Evolutionary conservation across 192 early-diverging fungal species (phyloP).

Genomic region (Coemansia sp.): DNA sequence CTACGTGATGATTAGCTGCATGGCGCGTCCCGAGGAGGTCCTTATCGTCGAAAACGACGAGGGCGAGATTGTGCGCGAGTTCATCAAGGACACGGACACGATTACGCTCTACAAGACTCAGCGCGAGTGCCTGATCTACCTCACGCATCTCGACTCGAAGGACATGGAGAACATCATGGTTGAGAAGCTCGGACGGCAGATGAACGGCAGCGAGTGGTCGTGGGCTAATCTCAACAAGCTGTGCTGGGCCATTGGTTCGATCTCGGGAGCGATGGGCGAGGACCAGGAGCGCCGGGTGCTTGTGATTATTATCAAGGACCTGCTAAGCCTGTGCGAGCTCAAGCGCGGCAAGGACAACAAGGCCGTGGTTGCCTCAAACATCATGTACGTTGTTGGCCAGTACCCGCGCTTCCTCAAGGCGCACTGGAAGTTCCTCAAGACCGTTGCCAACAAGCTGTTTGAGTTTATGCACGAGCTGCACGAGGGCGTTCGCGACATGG

Average conservation of each 20-base stretch:
- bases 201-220: slow-evolving; percentile 96
- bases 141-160: slow-evolving; percentile 90
- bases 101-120: slow-evolving; percentile 98
- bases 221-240: slow-evolving; percentile 98
- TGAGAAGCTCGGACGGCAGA: slow-evolving; percentile 87
- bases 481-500: slow-evolving; percentile 99
- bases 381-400: slow-evolving; percentile 99
- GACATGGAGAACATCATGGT: slow-evolving; percentile 93
- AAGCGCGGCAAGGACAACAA: slow-evolving; percentile 99
- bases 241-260: slow-evolving; percentile 99
- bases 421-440: slow-evolving; percentile 99
- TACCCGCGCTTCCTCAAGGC: slow-evolving; percentile 99
- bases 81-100: slow-evolving; percentile 96
- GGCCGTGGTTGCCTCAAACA: slow-evolving; percentile 98
- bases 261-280: slow-evolving; percentile 94
- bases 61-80: slow-evolving; percentile 98
- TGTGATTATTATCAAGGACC: slow-evolving; percentile 97
- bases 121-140: slow-evolving; percentile 94
- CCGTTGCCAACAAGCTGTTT: slow-evolving; percentile 99
- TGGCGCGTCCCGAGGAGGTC: slow-evolving; percentile 99
- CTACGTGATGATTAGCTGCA: slow-evolving; percentile 95
- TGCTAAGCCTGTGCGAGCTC: slow-evolving; percentile 92
- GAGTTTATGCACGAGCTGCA: slow-evolving; percentile 99
- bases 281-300: slow-evolving; percentile 97
- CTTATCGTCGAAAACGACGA: slow-evolving; percentile 98